Conservation (phyloP, 495 filamentous ascomycete species). For the Penicillium arizonense region DNA sequence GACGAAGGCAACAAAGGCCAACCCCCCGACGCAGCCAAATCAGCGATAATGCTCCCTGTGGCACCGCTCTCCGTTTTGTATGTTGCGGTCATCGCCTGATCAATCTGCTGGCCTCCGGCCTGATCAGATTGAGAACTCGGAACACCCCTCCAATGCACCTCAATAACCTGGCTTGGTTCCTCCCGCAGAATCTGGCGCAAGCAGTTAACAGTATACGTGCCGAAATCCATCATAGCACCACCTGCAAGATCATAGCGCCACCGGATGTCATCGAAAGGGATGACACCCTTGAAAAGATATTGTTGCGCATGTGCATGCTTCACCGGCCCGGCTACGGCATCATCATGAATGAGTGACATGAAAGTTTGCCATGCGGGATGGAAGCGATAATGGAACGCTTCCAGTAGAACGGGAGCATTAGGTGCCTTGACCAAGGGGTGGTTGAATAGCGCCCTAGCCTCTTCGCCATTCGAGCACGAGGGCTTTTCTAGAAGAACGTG, state of each 20-base stretch:
- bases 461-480: slow-evolving; percentile 35
- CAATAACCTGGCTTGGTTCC: slow-evolving; percentile 22
- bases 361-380: slow-evolving; percentile 54
- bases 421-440: slow-evolving; percentile 25
- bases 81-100: slow-evolving; percentile 38
- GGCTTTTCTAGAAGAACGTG: slow-evolving; percentile 53
- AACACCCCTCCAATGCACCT: background rate
- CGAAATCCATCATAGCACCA: slow-evolving; percentile 59
- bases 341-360: slow-evolving; percentile 37
- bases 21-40: slow-evolving; percentile 18
- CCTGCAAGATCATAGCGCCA: slow-evolving; percentile 53
- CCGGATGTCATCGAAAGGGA: slow-evolving; percentile 50
- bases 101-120: slow-evolving; percentile 26
- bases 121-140: background rate
- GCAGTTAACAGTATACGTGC: slow-evolving; percentile 46
- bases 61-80: slow-evolving; percentile 45
- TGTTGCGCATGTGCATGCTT: slow-evolving; percentile 9
- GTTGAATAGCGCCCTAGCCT: slow-evolving; percentile 37
- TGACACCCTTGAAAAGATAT: slow-evolving; percentile 10
- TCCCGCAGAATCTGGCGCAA: slow-evolving; percentile 38
- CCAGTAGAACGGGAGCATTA: slow-evolving; percentile 48
- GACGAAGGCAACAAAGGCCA: slow-evolving; percentile 13
- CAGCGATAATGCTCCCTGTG: slow-evolving; percentile 35
- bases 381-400: slow-evolving; percentile 59
- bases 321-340: slow-evolving; percentile 9